phyloP scores from a whole-genome alignment of 2,329 filamentous ascomycete genomes.

The Fusarium austroafricanum region DNA sequence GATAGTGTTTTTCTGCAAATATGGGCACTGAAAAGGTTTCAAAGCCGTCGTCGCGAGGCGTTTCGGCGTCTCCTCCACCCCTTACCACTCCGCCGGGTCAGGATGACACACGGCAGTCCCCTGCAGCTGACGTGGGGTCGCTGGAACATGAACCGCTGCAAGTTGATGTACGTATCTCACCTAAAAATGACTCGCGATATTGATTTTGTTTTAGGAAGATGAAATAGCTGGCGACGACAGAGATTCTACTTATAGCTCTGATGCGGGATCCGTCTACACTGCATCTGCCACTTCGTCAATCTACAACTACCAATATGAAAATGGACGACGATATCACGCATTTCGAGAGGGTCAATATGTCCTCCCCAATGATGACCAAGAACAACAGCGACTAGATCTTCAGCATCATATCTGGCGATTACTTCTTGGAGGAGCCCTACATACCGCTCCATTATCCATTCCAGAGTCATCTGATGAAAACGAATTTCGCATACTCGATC shows the following conservation, averaged over 20 bases:
- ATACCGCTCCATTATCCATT: slow-evolving; percentile 47
- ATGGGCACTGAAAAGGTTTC: slow-evolving; percentile 3
- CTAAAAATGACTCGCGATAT: not conserved
- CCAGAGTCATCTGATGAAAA: slow-evolving; percentile 24
- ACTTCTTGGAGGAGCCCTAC: slow-evolving; percentile 40
- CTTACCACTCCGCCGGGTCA: slow-evolving; percentile 20
- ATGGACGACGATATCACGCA: slow-evolving; percentile 51
- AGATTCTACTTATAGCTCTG: slow-evolving; percentile 53
- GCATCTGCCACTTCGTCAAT: slow-evolving; percentile 57
- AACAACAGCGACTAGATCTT: slow-evolving; percentile 54
- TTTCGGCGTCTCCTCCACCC: slow-evolving; percentile 4
- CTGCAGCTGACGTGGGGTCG: no score
- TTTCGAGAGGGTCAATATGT: slow-evolving; percentile 48
- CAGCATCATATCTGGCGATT: slow-evolving; percentile 51
- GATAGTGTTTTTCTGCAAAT: not conserved
- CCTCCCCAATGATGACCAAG: slow-evolving; percentile 49
- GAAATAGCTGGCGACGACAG: slow-evolving; percentile 38
- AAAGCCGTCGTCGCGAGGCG: not conserved
- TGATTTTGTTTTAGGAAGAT: slow-evolving; percentile 9
- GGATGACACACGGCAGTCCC: not conserved
- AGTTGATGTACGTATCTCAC: slow-evolving; percentile 23
- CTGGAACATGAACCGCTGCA: slow-evolving; percentile 24
- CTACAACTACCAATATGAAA: slow-evolving; percentile 53
- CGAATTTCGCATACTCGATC: slow-evolving; percentile 61
- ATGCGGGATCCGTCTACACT: slow-evolving; percentile 48